These are phyloP conservation scores for Colletotrichum sp. DNA, from an alignment of 2,329 filamentous ascomycete genomes.

Conservation along the genomic window DNA sequence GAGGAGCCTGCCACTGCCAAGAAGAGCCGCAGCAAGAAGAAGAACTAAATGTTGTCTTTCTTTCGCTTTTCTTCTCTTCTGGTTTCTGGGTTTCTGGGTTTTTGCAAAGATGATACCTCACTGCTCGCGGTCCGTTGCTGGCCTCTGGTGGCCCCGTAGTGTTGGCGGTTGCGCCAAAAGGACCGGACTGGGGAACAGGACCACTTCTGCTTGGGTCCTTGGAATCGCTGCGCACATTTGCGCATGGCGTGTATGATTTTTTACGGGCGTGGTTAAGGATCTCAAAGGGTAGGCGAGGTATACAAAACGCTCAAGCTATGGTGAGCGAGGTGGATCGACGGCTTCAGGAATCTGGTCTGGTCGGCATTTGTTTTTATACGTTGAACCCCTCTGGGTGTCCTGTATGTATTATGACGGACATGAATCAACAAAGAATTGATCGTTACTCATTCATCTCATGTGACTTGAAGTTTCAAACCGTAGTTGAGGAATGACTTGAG, in stretches of 20 bases:
- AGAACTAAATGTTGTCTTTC: conserved; percentile 11
- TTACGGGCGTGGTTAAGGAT: conserved; percentile 7
- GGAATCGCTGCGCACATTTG: not conserved
- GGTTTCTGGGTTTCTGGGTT: conserved; percentile 19
- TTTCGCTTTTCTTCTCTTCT: conserved; percentile 2
- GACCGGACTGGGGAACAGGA: not conserved
- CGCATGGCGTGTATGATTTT: conserved; percentile 18
- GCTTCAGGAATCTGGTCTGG: conserved; percentile 10
- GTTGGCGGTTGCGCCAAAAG: not conserved
- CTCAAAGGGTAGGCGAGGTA: conserved; percentile 9
- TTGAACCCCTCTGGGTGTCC: not conserved
- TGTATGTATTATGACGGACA: conserved; percentile 25
- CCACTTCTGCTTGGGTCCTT: not conserved
- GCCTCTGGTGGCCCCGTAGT: not conserved
- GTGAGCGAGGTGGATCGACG: conserved; percentile 2
- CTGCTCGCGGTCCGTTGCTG: not conserved
- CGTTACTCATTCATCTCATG: not conserved
- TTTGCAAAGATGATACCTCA: conserved; percentile 25
- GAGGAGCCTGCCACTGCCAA: conserved; percentile 62
- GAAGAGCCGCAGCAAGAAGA: conserved; percentile 36
- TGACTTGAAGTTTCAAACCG: not conserved
- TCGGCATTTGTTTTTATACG: not conserved
- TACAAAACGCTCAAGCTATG: conserved; percentile 5
- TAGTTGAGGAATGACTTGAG: not conserved
- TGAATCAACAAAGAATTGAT: conserved; percentile 18